Conservation (phyloP, 2,329 filamentous ascomycete species). For the Trichoderma sp. region DNA sequence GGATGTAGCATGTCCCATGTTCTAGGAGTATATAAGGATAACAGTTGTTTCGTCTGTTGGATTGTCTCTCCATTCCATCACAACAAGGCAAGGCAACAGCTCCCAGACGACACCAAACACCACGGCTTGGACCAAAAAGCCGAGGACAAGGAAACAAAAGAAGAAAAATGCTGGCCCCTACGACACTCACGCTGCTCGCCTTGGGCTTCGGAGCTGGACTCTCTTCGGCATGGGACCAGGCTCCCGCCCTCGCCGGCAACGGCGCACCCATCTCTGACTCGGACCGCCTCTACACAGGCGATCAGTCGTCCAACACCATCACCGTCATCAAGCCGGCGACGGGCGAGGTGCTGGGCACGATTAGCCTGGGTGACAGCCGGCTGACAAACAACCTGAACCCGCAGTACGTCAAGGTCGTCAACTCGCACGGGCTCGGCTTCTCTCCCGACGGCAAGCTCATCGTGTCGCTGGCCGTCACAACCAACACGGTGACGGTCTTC, state of each 20-base stretch:
- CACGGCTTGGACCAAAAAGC: neutral
- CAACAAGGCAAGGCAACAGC: neutral
- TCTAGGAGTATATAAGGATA: neutral
- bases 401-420: conserved; percentile 19
- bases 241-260: conserved; percentile 7
- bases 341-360: conserved; percentile 20
- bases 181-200: neutral
- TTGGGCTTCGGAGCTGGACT: neutral
- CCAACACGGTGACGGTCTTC: conserved; percentile 21
- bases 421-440: conserved; percentile 21
- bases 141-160: neutral
- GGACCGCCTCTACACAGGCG: conserved; percentile 18
- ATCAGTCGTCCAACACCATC: conserved; percentile 19
- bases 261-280: conserved; percentile 11
- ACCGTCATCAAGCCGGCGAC: conserved; percentile 19
- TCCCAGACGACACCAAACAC: neutral
- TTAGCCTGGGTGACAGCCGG: conserved; percentile 17
- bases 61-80: neutral
- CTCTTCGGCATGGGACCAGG: conserved; percentile 1
- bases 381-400: conserved; percentile 15
- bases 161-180: neutral
- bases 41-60: neutral
- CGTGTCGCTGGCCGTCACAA: conserved; percentile 21
- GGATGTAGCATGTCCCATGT: neutral
- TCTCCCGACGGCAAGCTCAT: conserved; percentile 20